phyloP scores from a whole-genome alignment of 768 basidiomycete species.

The Trametes gibbosa region DNA sequence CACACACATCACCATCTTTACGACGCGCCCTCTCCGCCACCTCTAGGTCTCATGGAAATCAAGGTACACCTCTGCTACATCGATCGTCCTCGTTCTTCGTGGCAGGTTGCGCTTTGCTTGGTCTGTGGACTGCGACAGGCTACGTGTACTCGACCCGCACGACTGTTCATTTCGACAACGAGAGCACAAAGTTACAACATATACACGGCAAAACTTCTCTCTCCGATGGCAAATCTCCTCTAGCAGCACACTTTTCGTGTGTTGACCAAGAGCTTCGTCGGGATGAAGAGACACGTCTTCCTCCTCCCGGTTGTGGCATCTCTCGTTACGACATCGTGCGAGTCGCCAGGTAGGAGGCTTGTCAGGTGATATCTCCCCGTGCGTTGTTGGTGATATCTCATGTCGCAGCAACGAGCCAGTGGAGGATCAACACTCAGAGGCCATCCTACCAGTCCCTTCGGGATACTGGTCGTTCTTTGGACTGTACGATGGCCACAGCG shows the following conservation, averaged over 20 bases:
- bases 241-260: not conserved
- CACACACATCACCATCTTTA: not conserved
- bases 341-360: not conserved
- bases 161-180: not conserved
- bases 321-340: not conserved
- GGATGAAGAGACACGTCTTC: not conserved
- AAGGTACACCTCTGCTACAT: not conserved
- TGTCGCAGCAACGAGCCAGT: not conserved
- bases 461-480: conserved; percentile 35
- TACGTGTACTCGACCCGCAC: not conserved
- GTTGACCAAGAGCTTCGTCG: not conserved
- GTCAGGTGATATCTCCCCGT: too few species aligned
- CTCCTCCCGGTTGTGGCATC: not conserved
- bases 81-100: not conserved
- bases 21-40: not conserved
- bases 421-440: conserved; percentile 14
- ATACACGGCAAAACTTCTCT: too few species aligned
- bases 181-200: too few species aligned
- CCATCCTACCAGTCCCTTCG: conserved; percentile 22
- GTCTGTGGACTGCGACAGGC: not conserved
- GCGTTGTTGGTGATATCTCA: not conserved
- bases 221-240: not conserved
- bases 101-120: not conserved
- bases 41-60: not conserved
- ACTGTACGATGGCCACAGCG: conserved; percentile 34